These are phyloP conservation scores for Intubia oerlemansii DNA, from an alignment of 2,329 filamentous ascomycete genomes.

Conservation along the genomic window DNA sequence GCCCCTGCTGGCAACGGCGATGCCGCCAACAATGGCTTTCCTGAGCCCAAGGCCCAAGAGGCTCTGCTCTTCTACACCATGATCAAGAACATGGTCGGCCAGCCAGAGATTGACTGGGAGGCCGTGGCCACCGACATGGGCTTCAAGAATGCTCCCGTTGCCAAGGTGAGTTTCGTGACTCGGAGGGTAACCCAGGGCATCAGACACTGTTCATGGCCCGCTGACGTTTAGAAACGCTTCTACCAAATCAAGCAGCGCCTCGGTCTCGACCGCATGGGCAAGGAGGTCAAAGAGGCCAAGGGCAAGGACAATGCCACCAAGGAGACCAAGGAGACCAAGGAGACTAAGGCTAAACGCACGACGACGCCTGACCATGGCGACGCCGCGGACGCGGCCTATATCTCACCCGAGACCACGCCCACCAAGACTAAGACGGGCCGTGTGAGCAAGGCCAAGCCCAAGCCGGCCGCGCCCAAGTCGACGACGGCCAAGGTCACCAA, in stretches of 20 bases:
- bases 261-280: constrained; percentile 17
- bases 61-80: constrained; percentile 23
- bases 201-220: too few relatives aligned
- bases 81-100: constrained; percentile 20
- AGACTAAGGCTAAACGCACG: too few relatives aligned
- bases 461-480: not conserved
- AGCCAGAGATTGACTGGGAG: constrained; percentile 26
- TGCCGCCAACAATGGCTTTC: constrained; percentile 1
- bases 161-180: constrained; percentile 16
- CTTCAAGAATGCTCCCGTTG: constrained; percentile 23
- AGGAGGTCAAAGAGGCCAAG: too few relatives aligned
- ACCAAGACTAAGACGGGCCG: too few relatives aligned
- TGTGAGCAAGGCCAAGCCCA: constrained; percentile 1
- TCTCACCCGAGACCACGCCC: too few relatives aligned
- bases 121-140: constrained; percentile 19
- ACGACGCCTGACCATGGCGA: too few relatives aligned
- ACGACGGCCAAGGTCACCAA: not conserved
- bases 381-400: too few relatives aligned
- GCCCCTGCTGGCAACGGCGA: too few relatives aligned
- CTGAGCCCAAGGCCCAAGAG: constrained; percentile 18
- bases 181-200: too few relatives aligned
- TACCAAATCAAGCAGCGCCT: constrained; percentile 27
- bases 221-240: constrained; percentile 16
- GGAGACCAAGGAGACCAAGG: too few relatives aligned
- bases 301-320: too few relatives aligned